phyloP scores from a whole-genome alignment of 768 basidiomycete species.

The Chalciporus pseudorubinellus region DNA sequence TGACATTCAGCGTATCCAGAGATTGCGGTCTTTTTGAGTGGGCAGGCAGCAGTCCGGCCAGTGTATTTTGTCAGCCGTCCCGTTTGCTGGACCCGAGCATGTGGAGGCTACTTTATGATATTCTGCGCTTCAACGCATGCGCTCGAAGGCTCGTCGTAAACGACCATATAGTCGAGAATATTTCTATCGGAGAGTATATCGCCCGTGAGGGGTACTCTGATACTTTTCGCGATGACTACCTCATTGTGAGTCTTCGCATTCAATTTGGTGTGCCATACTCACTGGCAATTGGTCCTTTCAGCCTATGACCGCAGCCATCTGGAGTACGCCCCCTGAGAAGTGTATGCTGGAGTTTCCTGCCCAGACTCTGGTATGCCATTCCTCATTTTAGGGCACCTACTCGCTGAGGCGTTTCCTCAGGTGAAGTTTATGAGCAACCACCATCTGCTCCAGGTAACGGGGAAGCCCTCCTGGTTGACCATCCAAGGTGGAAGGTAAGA shows the following conservation, averaged over 20 bases:
- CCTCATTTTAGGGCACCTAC: neutral
- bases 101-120: constrained; percentile 73
- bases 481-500: constrained; percentile 68
- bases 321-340: constrained; percentile 73
- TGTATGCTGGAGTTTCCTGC: constrained; percentile 72
- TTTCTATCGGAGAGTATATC: constrained; percentile 55
- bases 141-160: constrained; percentile 46
- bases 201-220: constrained; percentile 63
- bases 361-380: constrained; percentile 48
- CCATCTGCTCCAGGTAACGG: constrained; percentile 66
- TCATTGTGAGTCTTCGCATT: constrained; percentile 50
- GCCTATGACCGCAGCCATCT: constrained; percentile 82
- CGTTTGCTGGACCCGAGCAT: constrained; percentile 62
- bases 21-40: constrained; percentile 64
- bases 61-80: constrained; percentile 64
- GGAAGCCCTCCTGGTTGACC: constrained; percentile 72
- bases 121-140: constrained; percentile 71
- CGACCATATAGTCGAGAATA: constrained; percentile 23
- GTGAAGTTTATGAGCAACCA: constrained; percentile 75
- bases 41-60: constrained; percentile 62
- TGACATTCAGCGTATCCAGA: constrained; percentile 78
- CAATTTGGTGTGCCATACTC: neutral
- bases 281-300: constrained; percentile 27
- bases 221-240: constrained; percentile 69
- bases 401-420: constrained; percentile 24